phyloP scores from a whole-genome alignment of 345 rosid species.

The Eucalyptus victrix region DNA sequence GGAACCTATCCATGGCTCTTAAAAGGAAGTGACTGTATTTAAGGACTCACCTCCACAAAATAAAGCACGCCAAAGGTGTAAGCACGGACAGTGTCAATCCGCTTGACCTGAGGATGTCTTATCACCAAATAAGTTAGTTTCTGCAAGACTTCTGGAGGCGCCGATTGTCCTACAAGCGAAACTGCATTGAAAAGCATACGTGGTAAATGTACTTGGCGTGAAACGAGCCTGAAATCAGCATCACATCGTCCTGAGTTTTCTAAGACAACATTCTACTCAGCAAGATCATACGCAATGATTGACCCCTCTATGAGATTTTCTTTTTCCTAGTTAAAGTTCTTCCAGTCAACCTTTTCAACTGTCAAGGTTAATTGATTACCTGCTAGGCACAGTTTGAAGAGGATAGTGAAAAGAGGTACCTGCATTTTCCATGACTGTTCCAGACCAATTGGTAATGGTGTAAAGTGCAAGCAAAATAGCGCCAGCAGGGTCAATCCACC shows the following conservation, averaged over 20 bases:
- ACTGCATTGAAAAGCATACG: slow-evolving; percentile 20
- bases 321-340: neutral
- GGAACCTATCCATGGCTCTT: neutral
- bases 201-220: neutral
- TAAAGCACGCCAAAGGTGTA: slow-evolving; percentile 89
- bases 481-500: slow-evolving; percentile 96
- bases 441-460: slow-evolving; percentile 85
- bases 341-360: neutral
- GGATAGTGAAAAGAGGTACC: slow-evolving; percentile 10
- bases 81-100: slow-evolving; percentile 86
- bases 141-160: slow-evolving; percentile 75
- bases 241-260: neutral
- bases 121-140: slow-evolving; percentile 66
- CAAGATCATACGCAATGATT: neutral
- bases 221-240: neutral
- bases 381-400: neutral
- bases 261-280: neutral
- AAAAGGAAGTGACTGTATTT: neutral
- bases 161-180: slow-evolving; percentile 83
- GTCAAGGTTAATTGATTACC: neutral
- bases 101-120: slow-evolving; percentile 66
- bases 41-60: slow-evolving; percentile 71
- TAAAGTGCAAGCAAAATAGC: slow-evolving; percentile 77
- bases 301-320: neutral
- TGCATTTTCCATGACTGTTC: slow-evolving; percentile 86